phyloP scores from a whole-genome alignment of 2,329 filamentous ascomycete genomes.

The Pseudogymnoascus sp. region DNA sequence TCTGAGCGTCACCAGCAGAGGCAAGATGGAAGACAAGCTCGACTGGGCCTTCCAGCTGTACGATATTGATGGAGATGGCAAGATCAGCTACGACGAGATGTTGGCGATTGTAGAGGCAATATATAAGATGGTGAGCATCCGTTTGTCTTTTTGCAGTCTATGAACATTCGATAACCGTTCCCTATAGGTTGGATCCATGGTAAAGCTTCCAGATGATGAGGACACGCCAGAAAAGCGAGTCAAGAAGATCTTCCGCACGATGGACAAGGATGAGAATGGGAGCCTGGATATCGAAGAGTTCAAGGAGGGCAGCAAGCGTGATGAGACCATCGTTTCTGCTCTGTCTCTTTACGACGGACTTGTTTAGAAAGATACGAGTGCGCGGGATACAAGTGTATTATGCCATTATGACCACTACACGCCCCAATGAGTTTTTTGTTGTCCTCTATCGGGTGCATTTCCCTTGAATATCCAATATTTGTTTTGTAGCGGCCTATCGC shows the following conservation, averaged over 20 bases:
- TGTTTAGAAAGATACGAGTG: constrained; percentile 47
- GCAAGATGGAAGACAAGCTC: constrained; percentile 98
- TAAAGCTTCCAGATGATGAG: constrained; percentile 96
- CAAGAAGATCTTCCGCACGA: constrained; percentile 98
- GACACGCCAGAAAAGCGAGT: constrained; percentile 98
- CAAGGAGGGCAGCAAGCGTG: constrained; percentile 97
- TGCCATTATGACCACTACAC: constrained; percentile 4
- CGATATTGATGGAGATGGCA: constrained; percentile 97
- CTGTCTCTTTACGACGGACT: constrained; percentile 93
- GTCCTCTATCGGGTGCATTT: background rate
- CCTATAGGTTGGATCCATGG: constrained; percentile 88
- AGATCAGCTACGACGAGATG: constrained; percentile 99
- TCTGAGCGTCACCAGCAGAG: constrained; percentile 88
- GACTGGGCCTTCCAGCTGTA: constrained; percentile 99
- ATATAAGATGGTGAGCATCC: constrained; percentile 82
- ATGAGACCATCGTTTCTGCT: constrained; percentile 97
- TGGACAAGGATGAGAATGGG: constrained; percentile 99
- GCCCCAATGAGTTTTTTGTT: constrained; percentile 4
- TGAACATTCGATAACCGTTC: background rate
- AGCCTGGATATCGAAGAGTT: constrained; percentile 96
- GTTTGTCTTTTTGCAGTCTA: background rate
- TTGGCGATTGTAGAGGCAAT: constrained; percentile 97
- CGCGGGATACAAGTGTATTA: constrained; percentile 7
- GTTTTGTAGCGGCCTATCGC: background rate
- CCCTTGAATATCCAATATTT: constrained; percentile 5